Base-by-base conservation (phyloP, 345 rosid species). In the Rhodamnia rubescens region DNA sequence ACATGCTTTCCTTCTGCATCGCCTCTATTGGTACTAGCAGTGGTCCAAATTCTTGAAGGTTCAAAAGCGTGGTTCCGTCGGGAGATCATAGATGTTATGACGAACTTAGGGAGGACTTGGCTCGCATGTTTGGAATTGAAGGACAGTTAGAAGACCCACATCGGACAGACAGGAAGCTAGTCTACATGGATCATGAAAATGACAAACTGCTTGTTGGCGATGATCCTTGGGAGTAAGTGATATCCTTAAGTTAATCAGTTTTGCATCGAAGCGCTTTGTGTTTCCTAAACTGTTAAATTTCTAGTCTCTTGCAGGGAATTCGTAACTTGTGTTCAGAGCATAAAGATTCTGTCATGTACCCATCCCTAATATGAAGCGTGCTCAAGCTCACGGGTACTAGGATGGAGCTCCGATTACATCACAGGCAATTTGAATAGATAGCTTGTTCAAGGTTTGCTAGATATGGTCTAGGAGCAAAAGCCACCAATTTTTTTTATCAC, bases 221-320 rank as follows among this genome's bases (percentile, higher is more conserved):
- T 75, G 99, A 97, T 88, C 99, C 99, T 54, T 95, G 99, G 98
- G 98, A 97, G 99, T 95, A 94, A 91, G 99, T 92, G 50, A 40
- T 49, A 15, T 40, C 81, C 51, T 54, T 75, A 40, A 7, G 13
- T 40, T 9, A 52, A 42, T 6, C 36, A 32, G 32, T 11, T 51
- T 74, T 32, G 27, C 53, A 29, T 69, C 49, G 6, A 64, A 21
- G 51, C 21, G 7, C 55, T 82, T 29, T 8, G 53, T 59, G 3
- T 61, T 53, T 82, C 14, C 81, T 61, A 85, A 84, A 83, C 44
- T 84, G 36, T n/a, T 42, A 69, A n/a, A 85, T 83, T 89, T 57
- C 59, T 64, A 59, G 85, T 86, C 11, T 85, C 21, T 86, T 85
- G 89, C 93, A 98, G 99, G 87, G 99, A 96, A 84, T 98, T 98